Evolutionary conservation across 768 basidiomycete genomes (phyloP), one percentile per base, ranked within the genome.

Genomic region (Calocera viscosa): DNA sequence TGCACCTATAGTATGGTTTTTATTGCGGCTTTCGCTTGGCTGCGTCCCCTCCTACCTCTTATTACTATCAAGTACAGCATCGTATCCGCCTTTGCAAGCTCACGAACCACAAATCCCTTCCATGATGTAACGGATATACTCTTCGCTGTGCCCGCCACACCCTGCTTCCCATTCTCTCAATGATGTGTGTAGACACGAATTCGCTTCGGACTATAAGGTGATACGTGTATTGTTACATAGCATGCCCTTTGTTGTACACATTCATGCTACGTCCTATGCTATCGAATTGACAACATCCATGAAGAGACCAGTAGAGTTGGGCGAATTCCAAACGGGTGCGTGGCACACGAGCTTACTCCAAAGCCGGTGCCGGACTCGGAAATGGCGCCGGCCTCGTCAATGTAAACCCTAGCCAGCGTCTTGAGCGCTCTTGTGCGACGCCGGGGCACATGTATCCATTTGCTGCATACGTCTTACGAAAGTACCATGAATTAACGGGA

Each of bases 401-500:
- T 60, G 53, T 28, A 10, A 26, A 32, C 53, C 53, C 53, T 28
- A 10, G 5, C 53, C 22, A 11, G 43, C 7, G 24, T 19, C 16
- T 47, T 60, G 53, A 26, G 26, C 30, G 53, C 30, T 30, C 30
- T 60, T 60, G 24, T 19, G 19, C 43, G 19, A 3, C 19, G 3
- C 43, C 43, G 24, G 19, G 24, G 43, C 53, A 60, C 30, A 91
- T 92, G 91, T 88, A 91, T 77, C 88, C 91, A 5, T 92, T 92
- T 72, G 87, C 90, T 40, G 84, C 89, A 16, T 91, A 92, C 78
- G 88, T 97, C 67, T 80, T 97, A 39, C 87, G 89, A 69, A 87
- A 82, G 75, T 97, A 95, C 77, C 94, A 92, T 80, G 83, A 84
- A 70, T 86, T 86, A n/a, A 96, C 92, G 34, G 90, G 91, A 69